These are phyloP conservation scores for Purpureocillium lavendulum DNA, from an alignment of 2,329 filamentous ascomycete species.

Conservation along the genomic window DNA sequence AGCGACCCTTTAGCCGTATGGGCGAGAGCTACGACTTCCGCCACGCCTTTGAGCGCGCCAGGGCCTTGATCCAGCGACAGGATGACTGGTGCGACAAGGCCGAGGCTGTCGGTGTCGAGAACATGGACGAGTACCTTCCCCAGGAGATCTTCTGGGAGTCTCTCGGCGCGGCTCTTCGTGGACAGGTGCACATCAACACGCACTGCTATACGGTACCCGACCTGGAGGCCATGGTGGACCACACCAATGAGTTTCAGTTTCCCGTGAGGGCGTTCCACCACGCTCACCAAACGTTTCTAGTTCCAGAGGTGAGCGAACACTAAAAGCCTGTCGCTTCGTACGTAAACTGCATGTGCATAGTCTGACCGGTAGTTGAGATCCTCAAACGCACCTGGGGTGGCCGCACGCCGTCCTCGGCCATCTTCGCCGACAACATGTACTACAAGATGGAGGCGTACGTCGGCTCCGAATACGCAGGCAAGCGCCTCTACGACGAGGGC, in stretches of 20 bases:
- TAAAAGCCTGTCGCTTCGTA: too few relatives aligned
- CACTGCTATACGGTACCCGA: slow-evolving; percentile 66
- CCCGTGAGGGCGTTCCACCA: slow-evolving; percentile 60
- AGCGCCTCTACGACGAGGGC: slow-evolving; percentile 55
- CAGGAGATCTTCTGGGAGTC: slow-evolving; percentile 56
- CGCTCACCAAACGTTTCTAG: slow-evolving; percentile 57
- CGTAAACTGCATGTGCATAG: slow-evolving; percentile 1
- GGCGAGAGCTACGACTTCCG: slow-evolving; percentile 64
- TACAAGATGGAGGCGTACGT: slow-evolving; percentile 62
- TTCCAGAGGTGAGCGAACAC: slow-evolving; percentile 45
- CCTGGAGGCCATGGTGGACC: slow-evolving; percentile 59
- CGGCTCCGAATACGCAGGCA: slow-evolving; percentile 58
- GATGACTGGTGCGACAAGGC: slow-evolving; percentile 61
- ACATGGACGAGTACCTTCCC: slow-evolving; percentile 50
- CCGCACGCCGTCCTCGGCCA: slow-evolving; percentile 45
- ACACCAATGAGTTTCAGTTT: slow-evolving; percentile 66
- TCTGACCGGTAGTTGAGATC: slow-evolving; percentile 23
- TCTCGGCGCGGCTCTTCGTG: slow-evolving; percentile 52
- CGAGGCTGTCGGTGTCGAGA: slow-evolving; percentile 37
- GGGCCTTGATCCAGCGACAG: slow-evolving; percentile 47
- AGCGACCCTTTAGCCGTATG: slow-evolving; percentile 49
- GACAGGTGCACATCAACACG: slow-evolving; percentile 61
- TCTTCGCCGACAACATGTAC: slow-evolving; percentile 66
- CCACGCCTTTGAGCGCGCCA: slow-evolving; percentile 57
- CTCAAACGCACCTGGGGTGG: slow-evolving; percentile 48